Conservation (phyloP, 352 stramenopile species). For the Phytophthora pini region DNA sequence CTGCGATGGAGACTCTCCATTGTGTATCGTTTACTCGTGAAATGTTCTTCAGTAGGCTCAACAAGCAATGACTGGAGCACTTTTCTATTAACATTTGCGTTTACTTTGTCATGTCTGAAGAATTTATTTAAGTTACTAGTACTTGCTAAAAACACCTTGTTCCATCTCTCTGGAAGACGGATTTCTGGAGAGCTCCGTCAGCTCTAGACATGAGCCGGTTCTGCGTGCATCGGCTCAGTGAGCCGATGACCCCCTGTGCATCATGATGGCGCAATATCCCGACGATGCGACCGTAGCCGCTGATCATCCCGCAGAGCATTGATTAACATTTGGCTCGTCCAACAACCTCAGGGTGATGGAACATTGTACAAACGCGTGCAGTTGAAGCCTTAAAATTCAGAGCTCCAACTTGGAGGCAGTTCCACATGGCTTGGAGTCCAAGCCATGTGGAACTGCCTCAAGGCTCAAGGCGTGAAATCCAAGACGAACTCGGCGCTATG, state of each 20-base stretch:
- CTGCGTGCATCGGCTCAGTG: not conserved
- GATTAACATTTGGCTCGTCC: conserved; percentile 12
- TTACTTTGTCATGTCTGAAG: too few species aligned
- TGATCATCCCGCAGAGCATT: not conserved
- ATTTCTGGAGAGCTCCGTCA: too few species aligned
- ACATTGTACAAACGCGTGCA: conserved; percentile 7
- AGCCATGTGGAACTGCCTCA: not conserved
- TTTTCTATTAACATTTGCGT: too few species aligned
- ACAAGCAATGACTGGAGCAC: too few species aligned
- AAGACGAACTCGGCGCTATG: conserved; percentile 9
- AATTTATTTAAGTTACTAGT: too few species aligned
- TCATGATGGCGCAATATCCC: not conserved
- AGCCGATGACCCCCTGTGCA: not conserved
- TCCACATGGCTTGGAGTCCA: too few species aligned
- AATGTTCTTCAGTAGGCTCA: too few species aligned
- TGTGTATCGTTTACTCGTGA: too few species aligned
- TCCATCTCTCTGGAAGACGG: too few species aligned
- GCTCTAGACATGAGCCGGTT: not conserved
- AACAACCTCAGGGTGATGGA: conserved; percentile 6
- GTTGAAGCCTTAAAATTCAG: not conserved
- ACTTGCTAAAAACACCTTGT: too few species aligned
- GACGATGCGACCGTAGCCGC: not conserved
- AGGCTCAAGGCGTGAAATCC: not conserved
- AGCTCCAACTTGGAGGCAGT: not conserved
- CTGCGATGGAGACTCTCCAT: too few species aligned